Conservation (phyloP, 352 stramenopile genomes). For the Thalassiosira livingstoniorum region DNA sequence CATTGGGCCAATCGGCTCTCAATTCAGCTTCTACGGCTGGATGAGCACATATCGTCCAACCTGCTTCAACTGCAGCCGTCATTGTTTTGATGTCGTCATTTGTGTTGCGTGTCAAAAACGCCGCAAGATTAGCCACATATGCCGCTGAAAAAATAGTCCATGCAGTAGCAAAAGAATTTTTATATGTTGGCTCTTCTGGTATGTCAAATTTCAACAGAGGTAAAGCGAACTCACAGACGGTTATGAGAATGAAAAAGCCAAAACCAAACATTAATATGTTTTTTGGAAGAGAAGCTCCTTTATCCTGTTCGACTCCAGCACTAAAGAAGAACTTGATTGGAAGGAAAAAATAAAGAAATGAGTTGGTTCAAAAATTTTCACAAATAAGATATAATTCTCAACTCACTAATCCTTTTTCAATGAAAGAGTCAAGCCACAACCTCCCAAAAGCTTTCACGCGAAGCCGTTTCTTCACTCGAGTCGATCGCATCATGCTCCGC, state of each 20-base stretch:
- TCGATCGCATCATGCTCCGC: too few relatives aligned
- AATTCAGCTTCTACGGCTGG: not conserved
- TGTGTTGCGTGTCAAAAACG: constrained; percentile 11
- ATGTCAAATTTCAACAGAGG: not conserved
- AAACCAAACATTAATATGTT: constrained; percentile 21
- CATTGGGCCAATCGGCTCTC: not conserved
- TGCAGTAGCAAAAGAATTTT: not conserved
- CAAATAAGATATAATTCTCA: too few relatives aligned
- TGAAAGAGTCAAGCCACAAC: not conserved
- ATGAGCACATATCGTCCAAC: constrained; percentile 11
- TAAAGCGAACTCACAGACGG: not conserved
- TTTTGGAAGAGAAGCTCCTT: not conserved
- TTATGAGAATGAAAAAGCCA: constrained; percentile 27
- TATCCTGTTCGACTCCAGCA: constrained; percentile 18
- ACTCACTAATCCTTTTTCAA: too few relatives aligned
- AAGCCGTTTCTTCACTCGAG: constrained; percentile 2
- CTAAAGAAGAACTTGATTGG: constrained; percentile 27
- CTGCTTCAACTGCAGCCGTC: not conserved
- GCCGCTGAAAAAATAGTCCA: not conserved
- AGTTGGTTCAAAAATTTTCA: too few relatives aligned
- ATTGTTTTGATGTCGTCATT: constrained; percentile 6
- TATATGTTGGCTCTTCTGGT: not conserved
- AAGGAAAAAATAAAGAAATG: too few relatives aligned
- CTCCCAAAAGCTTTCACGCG: not conserved
- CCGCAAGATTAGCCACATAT: constrained; percentile 26